A percentile compares a stretch with the other conserved stretches of the same genome.
Conservation (phyloP, 2,329 filamentous ascomycete species). For the Microsporum audouinii region DNA sequence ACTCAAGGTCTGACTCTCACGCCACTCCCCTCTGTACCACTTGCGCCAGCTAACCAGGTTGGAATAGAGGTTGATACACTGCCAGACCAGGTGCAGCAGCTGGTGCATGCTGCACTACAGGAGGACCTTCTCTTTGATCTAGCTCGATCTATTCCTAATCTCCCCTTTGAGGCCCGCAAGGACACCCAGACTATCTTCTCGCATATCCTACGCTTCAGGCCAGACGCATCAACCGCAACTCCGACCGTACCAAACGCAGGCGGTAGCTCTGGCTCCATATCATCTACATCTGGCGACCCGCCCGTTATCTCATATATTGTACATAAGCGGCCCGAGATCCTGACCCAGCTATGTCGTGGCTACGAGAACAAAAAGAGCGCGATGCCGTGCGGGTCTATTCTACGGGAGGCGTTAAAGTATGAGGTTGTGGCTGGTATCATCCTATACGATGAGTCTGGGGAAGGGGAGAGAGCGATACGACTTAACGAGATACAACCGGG, state of each 20-base stretch:
- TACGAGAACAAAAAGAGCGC: slow-evolving; percentile 87
- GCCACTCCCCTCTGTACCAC: slow-evolving; percentile 3
- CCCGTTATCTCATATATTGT: slow-evolving; percentile 82
- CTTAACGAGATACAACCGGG: slow-evolving; percentile 67
- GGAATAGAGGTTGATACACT: slow-evolving; percentile 66
- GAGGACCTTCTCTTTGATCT: slow-evolving; percentile 82
- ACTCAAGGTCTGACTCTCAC: slow-evolving; percentile 57
- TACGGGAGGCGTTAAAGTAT: slow-evolving; percentile 81
- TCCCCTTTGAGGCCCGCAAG: slow-evolving; percentile 93
- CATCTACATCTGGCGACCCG: slow-evolving; percentile 55
- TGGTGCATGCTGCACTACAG: slow-evolving; percentile 73
- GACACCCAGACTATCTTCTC: slow-evolving; percentile 94
- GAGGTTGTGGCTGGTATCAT: slow-evolving; percentile 85
- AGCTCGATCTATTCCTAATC: slow-evolving; percentile 65
- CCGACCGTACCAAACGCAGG: neutral
- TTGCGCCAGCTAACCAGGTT: slow-evolving; percentile 6
- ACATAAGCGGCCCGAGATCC: slow-evolving; percentile 71
- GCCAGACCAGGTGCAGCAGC: slow-evolving; percentile 75
- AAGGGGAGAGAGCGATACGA: slow-evolving; percentile 62
- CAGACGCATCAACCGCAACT: slow-evolving; percentile 38
- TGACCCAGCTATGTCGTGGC: slow-evolving; percentile 76
- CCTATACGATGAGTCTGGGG: slow-evolving; percentile 75
- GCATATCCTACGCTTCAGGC: slow-evolving; percentile 83
- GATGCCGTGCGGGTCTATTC: slow-evolving; percentile 77
- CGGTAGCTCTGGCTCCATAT: neutral